Conservation (phyloP, 768 basidiomycete species). For the Vishniacozyma victoriae region DNA sequence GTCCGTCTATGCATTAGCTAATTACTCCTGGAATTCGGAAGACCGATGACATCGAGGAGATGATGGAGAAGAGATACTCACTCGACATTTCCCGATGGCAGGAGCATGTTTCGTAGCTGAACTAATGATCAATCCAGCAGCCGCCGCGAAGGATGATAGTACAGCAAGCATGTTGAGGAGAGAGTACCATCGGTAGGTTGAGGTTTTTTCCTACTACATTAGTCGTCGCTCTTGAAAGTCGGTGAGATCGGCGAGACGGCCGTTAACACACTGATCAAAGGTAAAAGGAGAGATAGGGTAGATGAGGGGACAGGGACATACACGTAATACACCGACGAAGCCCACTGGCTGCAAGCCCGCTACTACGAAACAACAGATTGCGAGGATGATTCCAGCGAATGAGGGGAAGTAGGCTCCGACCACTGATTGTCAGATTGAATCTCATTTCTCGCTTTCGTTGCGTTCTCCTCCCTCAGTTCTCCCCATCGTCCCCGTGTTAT, state of each 20-base stretch:
- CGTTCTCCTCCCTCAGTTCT: not conserved
- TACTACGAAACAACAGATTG: constrained; percentile 66
- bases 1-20: constrained; percentile 10
- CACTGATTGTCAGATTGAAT: constrained; percentile 56
- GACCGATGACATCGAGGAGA: not conserved
- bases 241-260: not conserved
- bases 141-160: constrained; percentile 62
- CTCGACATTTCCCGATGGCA: constrained; percentile 64
- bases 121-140: constrained; percentile 72
- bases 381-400: constrained; percentile 69
- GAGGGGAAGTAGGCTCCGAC: constrained; percentile 80
- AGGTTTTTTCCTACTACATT: constrained; percentile 39
- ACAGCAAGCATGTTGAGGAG: constrained; percentile 27
- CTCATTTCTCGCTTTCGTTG: not conserved
- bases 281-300: not conserved
- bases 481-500: not conserved
- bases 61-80: constrained; percentile 5
- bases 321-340: constrained; percentile 74
- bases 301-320: constrained; percentile 41
- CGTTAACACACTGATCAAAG: not conserved
- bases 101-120: constrained; percentile 70
- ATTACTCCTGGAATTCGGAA: not conserved
- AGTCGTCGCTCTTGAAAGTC: not conserved
- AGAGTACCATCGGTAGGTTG: constrained; percentile 40
- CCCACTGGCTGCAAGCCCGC: constrained; percentile 74